phyloP scores from a whole-genome alignment of 2,329 filamentous ascomycete species.

The Arthrobotrys iridis region DNA sequence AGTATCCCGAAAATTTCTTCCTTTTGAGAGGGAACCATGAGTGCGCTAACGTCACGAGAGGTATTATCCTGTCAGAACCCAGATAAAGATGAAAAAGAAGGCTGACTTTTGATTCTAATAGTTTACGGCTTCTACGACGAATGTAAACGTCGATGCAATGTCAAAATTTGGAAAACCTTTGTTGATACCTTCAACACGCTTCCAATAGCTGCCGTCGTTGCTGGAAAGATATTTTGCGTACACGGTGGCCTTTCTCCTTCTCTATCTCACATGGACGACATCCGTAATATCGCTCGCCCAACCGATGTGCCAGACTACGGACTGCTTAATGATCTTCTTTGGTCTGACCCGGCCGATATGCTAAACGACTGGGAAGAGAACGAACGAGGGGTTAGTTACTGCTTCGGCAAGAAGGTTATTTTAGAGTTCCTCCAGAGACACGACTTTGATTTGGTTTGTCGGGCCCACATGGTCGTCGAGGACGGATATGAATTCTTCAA shows the following conservation, averaged over 20 bases:
- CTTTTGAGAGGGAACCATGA: slow-evolving; percentile 93
- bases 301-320: slow-evolving; percentile 98
- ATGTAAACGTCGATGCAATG: slow-evolving; percentile 94
- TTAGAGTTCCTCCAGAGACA: slow-evolving; percentile 93
- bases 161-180: slow-evolving; percentile 98
- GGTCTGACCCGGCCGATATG: slow-evolving; percentile 98
- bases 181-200: slow-evolving; percentile 96
- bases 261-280: slow-evolving; percentile 96
- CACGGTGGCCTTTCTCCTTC: slow-evolving; percentile 94
- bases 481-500: slow-evolving; percentile 99
- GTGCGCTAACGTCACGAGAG: slow-evolving; percentile 90
- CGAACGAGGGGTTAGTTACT: slow-evolving; percentile 95
- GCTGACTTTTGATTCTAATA: slow-evolving; percentile 30
- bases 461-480: slow-evolving; percentile 98
- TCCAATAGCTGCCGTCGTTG: slow-evolving; percentile 95
- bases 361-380: slow-evolving; percentile 98
- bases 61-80: slow-evolving; percentile 37
- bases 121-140: slow-evolving; percentile 99
- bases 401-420: slow-evolving; percentile 98
- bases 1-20: slow-evolving; percentile 98
- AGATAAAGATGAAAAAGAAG: neutral
- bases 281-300: slow-evolving; percentile 91
- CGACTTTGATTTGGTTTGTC: slow-evolving; percentile 96
- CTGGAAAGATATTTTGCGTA: slow-evolving; percentile 96
- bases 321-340: slow-evolving; percentile 90